Evolutionary conservation across 2,329 filamentous ascomycete species (phyloP).

Genomic region (Camptophora hylomeconis): DNA sequence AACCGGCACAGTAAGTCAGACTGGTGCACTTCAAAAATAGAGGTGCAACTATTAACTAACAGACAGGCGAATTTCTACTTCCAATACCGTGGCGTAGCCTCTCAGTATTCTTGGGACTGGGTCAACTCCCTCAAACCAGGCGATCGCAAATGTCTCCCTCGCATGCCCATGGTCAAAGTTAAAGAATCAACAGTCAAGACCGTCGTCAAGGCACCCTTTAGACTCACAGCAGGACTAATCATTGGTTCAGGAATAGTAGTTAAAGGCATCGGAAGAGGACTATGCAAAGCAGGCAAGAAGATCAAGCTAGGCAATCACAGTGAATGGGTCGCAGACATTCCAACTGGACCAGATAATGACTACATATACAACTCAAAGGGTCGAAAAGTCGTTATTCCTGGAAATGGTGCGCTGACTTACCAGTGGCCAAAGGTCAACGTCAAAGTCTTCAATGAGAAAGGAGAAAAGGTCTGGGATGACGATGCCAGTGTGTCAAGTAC

Average conservation of each 20-base stretch:
- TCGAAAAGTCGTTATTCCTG: slow-evolving; percentile 5
- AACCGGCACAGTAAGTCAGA: slow-evolving; percentile 14
- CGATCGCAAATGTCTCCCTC: slow-evolving; percentile 12
- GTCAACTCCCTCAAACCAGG: slow-evolving; percentile 12
- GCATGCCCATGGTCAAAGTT: slow-evolving; percentile 13
- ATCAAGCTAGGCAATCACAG: slow-evolving; percentile 10
- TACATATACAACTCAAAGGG: slow-evolving; percentile 9
- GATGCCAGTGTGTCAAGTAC: slow-evolving; percentile 11
- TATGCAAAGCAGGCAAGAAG: slow-evolving; percentile 11
- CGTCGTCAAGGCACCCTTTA: slow-evolving; percentile 13
- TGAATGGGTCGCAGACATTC: slow-evolving; percentile 11
- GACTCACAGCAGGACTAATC: slow-evolving; percentile 8
- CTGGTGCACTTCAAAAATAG: background rate
- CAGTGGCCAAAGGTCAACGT: slow-evolving; percentile 7
- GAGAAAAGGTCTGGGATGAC: slow-evolving; percentile 10
- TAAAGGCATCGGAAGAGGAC: slow-evolving; percentile 8
- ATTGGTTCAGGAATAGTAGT: slow-evolving; percentile 8
- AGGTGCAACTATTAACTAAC: background rate
- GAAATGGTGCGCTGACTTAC: slow-evolving; percentile 1
- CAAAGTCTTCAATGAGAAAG: slow-evolving; percentile 13
- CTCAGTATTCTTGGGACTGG: slow-evolving; percentile 17
- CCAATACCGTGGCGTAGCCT: slow-evolving; percentile 11
- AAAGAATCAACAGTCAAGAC: slow-evolving; percentile 10
- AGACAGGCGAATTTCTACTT: slow-evolving; percentile 17
- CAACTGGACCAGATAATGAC: slow-evolving; percentile 9